Base-by-base conservation (phyloP, 306 rosid species). In the Mimosa pudica region DNA sequence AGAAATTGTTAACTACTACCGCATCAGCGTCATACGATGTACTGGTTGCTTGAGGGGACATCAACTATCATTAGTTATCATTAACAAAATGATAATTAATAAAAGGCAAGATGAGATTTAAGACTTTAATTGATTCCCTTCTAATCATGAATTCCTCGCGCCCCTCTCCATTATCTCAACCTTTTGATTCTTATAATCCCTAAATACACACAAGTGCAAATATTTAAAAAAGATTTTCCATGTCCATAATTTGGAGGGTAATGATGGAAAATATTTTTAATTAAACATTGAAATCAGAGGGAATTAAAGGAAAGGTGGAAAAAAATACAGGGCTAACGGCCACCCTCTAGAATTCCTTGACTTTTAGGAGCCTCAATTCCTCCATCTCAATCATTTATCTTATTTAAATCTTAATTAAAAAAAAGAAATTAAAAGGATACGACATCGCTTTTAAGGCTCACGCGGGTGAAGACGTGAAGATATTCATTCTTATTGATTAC, bases 311-410 rank as follows among this genome's bases (percentile, higher is more conserved):
- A 38, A n/a, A 65, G 17, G 44, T 7, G 7, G 9, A 35, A 49
- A 63, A 13, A 38, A 65, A 20, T 11, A n/a, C 1, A 18, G 45
- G 45, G 75, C 85, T 13, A 74, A 67, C 52, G 35, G 66, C 65
- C 13, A 38, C 48, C 74, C 35, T 78, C 83, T 74, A 85, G 81
- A 78, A 85, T 52, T 73, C 30, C 86, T 86, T 84, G 97, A 91
- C 97, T 86, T 85, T 82, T 46, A 13, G 8, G 74, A 32, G 64
- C 35, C 48, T 49, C 61, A 71, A 36, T 1, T 57, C 24, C 71
- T 74, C 77, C 4, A n/a, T 52, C 74, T 33, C 70, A 80, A 73
- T 58, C 72, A 77, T 38, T 10, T 8, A 20, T 18, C 24, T 66
- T 45, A 65, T 81, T 81, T 71, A 83, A 67, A 47, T 33, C 92